Percentiles rank a stretch among this genome's conserved stretches.
Conservation (phyloP, 371 early-diverging fungal species). For the Mucor ambiguus region DNA sequence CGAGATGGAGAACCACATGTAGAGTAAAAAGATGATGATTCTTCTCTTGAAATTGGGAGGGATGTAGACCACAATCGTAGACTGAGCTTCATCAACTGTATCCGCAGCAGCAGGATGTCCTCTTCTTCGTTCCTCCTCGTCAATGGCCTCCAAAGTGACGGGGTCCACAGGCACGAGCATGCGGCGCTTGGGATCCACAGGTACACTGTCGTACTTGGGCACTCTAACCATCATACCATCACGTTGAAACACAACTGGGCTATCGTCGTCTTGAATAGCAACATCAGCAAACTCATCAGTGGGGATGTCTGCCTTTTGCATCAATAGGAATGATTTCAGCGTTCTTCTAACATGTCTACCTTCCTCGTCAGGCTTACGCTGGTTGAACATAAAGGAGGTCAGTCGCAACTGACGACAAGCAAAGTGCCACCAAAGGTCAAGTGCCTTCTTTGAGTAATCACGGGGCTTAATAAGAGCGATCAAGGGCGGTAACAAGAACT, state of each 20-base stretch:
- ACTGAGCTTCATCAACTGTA: slow-evolving; percentile 49
- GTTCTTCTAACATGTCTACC: slow-evolving; percentile 23
- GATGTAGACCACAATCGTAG: slow-evolving; percentile 64
- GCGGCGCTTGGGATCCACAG: slow-evolving; percentile 66
- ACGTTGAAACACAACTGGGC: slow-evolving; percentile 59
- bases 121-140: slow-evolving; percentile 59
- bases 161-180: slow-evolving; percentile 78
- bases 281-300: slow-evolving; percentile 34
- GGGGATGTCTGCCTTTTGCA: slow-evolving; percentile 27
- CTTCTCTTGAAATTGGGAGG: slow-evolving; percentile 66
- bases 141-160: slow-evolving; percentile 58
- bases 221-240: slow-evolving; percentile 70
- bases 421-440: slow-evolving; percentile 71
- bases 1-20: slow-evolving; percentile 64
- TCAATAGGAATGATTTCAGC: slow-evolving; percentile 12
- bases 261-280: slow-evolving; percentile 29
- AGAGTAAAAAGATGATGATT: slow-evolving; percentile 32
- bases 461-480: slow-evolving; percentile 61
- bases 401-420: slow-evolving; percentile 71
- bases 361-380: slow-evolving; percentile 63
- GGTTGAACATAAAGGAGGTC: slow-evolving; percentile 85
- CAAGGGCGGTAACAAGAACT: slow-evolving; percentile 74
- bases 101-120: slow-evolving; percentile 60
- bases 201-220: slow-evolving; percentile 72
- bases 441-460: slow-evolving; percentile 46